phyloP scores from a whole-genome alignment of 2,329 filamentous ascomycete genomes.

The Hypoxylon sp. region DNA sequence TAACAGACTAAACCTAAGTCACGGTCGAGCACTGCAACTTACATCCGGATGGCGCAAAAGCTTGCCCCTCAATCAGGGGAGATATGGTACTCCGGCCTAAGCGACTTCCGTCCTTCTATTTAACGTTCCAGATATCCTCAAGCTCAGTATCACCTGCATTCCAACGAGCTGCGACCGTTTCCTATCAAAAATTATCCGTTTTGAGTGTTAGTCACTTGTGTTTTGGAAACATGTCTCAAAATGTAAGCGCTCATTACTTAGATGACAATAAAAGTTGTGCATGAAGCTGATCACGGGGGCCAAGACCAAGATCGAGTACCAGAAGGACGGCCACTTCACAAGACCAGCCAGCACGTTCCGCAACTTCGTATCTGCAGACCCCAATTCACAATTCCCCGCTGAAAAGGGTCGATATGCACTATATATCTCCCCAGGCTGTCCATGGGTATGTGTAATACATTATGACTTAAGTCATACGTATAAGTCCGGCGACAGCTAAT shows the following conservation, averaged over 20 bases:
- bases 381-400: slow-evolving; percentile 66
- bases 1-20: slow-evolving; percentile 20
- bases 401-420: slow-evolving; percentile 72
- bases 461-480: neutral
- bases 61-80: slow-evolving; percentile 16
- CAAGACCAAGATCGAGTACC: slow-evolving; percentile 48
- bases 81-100: slow-evolving; percentile 21
- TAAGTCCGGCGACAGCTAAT: slow-evolving; percentile 10
- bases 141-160: slow-evolving; percentile 3
- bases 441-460: slow-evolving; percentile 64
- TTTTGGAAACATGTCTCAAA: slow-evolving; percentile 35
- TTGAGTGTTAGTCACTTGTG: neutral
- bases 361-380: slow-evolving; percentile 65
- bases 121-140: slow-evolving; percentile 9
- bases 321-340: slow-evolving; percentile 64
- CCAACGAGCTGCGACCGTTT: neutral
- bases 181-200: slow-evolving; percentile 2
- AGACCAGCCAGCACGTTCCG: slow-evolving; percentile 69
- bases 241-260: slow-evolving; percentile 13
- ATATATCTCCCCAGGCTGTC: slow-evolving; percentile 72
- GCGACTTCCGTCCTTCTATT: slow-evolving; percentile 17
- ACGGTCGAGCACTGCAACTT: slow-evolving; percentile 14
- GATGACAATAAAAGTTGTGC: slow-evolving; percentile 1
- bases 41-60: slow-evolving; percentile 35
- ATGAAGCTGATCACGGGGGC: slow-evolving; percentile 29